phyloP scores from a whole-genome alignment of 1,284 basidiomycete species.

The Cutaneotrichosporon sp. region DNA sequence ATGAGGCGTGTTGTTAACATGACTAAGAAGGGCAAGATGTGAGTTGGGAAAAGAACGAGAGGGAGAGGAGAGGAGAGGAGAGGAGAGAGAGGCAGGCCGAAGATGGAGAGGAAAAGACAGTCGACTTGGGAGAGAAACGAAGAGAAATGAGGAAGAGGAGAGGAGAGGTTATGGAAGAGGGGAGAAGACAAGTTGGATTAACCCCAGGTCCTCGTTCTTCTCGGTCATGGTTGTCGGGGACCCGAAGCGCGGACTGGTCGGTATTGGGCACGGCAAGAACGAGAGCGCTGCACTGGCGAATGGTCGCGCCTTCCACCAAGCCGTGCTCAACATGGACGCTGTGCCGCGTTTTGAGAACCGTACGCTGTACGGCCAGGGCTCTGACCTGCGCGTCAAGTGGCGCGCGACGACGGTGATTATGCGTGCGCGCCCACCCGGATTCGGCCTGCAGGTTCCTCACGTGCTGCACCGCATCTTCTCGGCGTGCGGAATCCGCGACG shows the following conservation, averaged over 20 bases:
- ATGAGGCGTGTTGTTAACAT: conserved; percentile 49
- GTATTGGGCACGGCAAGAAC: conserved; percentile 84
- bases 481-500: conserved; percentile 90
- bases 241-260: conserved; percentile 81
- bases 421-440: conserved; percentile 83
- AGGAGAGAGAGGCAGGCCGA: not conserved
- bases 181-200: not conserved
- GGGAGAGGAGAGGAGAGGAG: not conserved
- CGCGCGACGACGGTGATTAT: conserved; percentile 80
- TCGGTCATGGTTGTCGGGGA: conserved; percentile 76
- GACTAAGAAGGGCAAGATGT: conserved; percentile 54
- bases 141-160: not conserved
- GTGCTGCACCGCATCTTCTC: conserved; percentile 81
- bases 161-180: not conserved
- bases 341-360: conserved; percentile 85
- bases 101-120: not conserved
- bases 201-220: conserved; percentile 16
- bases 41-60: conserved; percentile 24
- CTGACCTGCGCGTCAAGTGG: conserved; percentile 75
- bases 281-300: conserved; percentile 59
- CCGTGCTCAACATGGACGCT: conserved; percentile 66
- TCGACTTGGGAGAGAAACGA: not conserved
- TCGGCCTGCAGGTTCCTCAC: conserved; percentile 87
- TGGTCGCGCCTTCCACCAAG: conserved; percentile 68
- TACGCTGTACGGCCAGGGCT: conserved; percentile 70